phyloP scores from a whole-genome alignment of 331 rosid species.

The Arachis monticola region DNA sequence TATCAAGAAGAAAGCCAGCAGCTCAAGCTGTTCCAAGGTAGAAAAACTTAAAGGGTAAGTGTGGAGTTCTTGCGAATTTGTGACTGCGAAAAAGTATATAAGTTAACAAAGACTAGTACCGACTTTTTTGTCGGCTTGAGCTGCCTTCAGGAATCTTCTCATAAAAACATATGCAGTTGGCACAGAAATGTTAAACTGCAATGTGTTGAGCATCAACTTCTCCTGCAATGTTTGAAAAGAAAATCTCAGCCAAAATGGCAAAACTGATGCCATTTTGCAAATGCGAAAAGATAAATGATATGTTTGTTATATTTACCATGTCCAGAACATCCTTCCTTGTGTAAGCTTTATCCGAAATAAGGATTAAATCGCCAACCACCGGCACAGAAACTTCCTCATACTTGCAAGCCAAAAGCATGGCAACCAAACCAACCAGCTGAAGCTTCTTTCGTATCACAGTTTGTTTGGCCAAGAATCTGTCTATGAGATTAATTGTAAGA shows the following conservation, averaged over 20 bases:
- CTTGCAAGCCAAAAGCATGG: slow-evolving; percentile 98
- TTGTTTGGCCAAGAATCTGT: slow-evolving; percentile 73
- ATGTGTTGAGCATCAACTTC: slow-evolving; percentile 74
- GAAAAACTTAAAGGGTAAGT: not conserved
- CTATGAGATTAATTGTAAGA: slow-evolving; percentile 80
- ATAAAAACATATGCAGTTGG: slow-evolving; percentile 76
- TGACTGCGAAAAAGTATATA: not conserved
- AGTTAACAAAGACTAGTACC: not conserved
- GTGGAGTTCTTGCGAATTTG: slow-evolving; percentile 3
- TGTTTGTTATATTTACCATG: slow-evolving; percentile 56
- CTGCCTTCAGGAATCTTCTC: slow-evolving; percentile 78
- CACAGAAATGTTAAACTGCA: slow-evolving; percentile 81
- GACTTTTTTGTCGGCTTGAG: slow-evolving; percentile 67
- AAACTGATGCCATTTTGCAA: not conserved
- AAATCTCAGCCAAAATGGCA: not conserved
- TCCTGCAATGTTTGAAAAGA: slow-evolving; percentile 56
- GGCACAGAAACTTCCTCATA: slow-evolving; percentile 99
- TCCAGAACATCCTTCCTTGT: slow-evolving; percentile 78
- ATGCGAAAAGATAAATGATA: not conserved
- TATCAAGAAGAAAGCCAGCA: slow-evolving; percentile 78
- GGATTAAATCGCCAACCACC: slow-evolving; percentile 80
- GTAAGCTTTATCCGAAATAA: slow-evolving; percentile 91
- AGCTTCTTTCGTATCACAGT: slow-evolving; percentile 83
- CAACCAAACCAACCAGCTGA: slow-evolving; percentile 95
- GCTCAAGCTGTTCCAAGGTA: slow-evolving; percentile 68